These are phyloP conservation scores for Coemansia reversa DNA, from an alignment of 192 early-diverging fungal genomes.

Conservation along the genomic window DNA sequence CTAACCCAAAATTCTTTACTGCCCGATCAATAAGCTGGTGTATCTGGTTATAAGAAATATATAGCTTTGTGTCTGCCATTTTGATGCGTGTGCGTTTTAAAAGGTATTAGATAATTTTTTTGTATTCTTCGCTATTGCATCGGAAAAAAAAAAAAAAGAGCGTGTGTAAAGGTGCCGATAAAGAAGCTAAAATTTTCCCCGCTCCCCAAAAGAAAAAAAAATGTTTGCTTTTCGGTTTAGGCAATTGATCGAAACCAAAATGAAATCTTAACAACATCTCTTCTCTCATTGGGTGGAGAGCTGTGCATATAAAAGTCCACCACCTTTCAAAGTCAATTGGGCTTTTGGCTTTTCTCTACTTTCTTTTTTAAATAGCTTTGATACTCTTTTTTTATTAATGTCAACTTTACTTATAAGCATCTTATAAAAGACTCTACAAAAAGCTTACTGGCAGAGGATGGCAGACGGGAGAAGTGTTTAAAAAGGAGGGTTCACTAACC, in stretches of 20 bases:
- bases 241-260: no score
- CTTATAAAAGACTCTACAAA: background rate
- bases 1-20: conserved; percentile 58
- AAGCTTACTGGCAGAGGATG: background rate
- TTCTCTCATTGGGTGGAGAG: background rate
- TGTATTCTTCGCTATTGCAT: background rate
- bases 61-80: conserved; percentile 57
- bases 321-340: background rate
- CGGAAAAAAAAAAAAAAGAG: background rate
- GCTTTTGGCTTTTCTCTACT: no score
- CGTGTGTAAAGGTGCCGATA: background rate
- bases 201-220: background rate
- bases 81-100: background rate
- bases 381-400: background rate
- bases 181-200: background rate
- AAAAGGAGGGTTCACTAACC: background rate
- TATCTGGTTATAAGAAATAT: conserved; percentile 67
- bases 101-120: background rate
- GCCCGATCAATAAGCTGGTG: conserved; percentile 61
- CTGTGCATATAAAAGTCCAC: no score
- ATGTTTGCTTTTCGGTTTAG: background rate
- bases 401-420: background rate
- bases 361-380: background rate
- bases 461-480: background rate
- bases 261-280: no score